Evolutionary conservation across 148 eudicot species (phyloP).

Genomic region (Persicaria maculosa): DNA sequence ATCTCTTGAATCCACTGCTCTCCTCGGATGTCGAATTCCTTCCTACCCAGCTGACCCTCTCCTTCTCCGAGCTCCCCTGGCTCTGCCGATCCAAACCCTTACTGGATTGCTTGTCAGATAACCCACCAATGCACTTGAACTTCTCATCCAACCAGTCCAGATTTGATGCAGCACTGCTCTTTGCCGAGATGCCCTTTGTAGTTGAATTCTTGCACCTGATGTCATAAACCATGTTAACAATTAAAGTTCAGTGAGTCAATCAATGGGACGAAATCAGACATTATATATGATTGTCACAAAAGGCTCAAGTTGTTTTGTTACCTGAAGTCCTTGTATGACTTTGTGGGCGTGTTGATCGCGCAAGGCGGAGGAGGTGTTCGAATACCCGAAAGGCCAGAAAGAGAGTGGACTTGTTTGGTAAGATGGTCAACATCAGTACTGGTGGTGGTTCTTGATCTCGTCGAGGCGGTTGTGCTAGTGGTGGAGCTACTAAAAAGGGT

Average conservation of each 20-base stretch:
- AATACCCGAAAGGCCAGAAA: conserved; percentile 45
- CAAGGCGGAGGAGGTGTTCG: conserved; percentile 52
- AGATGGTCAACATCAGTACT: conserved; percentile 15
- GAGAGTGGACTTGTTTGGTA: conserved; percentile 20
- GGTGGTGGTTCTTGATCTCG: conserved; percentile 11
- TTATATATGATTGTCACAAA: too few relatives aligned
- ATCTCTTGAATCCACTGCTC: neutral
- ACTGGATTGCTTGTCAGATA: neutral
- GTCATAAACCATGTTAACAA: too few relatives aligned
- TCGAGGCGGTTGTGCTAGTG: neutral
- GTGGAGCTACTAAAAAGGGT: conserved; percentile 24
- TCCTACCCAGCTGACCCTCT: neutral
- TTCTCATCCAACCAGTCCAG: conserved; percentile 34
- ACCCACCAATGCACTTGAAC: conserved; percentile 16
- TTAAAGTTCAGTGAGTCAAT: too few relatives aligned
- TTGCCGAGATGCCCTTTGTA: neutral
- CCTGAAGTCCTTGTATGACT: neutral
- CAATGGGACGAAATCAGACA: too few relatives aligned
- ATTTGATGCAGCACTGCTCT: neutral
- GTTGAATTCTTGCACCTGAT: neutral
- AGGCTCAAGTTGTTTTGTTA: too few relatives aligned
- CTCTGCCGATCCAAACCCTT: conserved; percentile 11
- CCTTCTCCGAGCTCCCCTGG: neutral
- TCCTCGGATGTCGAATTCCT: neutral
- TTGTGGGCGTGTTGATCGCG: conserved; percentile 2